Conservation (phyloP, 1,284 basidiomycete genomes). For the Ustilago trichophora region DNA sequence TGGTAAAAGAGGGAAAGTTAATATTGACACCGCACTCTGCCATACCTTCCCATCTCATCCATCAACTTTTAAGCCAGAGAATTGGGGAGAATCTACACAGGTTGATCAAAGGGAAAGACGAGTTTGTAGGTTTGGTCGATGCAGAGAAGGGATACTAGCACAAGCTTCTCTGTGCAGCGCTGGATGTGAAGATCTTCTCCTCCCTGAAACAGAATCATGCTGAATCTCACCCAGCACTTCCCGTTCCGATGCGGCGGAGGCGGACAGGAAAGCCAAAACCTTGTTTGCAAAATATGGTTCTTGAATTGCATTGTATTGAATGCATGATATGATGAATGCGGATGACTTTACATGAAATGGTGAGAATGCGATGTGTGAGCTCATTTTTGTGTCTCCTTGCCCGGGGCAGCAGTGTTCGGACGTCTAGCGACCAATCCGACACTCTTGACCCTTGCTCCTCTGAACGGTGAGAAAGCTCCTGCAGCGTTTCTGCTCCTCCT, state of each 20-base stretch:
- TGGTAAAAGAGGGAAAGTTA: constrained; percentile 5
- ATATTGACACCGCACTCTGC: constrained; percentile 39
- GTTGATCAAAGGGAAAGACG: not conserved
- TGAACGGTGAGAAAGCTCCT: constrained; percentile 14
- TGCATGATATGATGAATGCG: too few species aligned
- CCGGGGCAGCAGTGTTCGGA: not conserved
- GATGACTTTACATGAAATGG: too few species aligned
- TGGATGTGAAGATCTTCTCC: too few species aligned
- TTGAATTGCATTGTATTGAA: too few species aligned
- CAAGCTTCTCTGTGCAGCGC: too few species aligned
- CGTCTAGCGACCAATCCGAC: constrained; percentile 22
- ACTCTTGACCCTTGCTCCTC: constrained; percentile 28
- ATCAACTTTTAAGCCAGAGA: constrained; percentile 2
- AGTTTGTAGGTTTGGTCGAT: constrained; percentile 17
- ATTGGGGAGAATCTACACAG: constrained; percentile 8
- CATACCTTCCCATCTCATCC: constrained; percentile 7
- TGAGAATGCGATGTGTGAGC: not conserved
- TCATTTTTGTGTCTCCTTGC: not conserved
- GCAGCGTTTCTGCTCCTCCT: not conserved
- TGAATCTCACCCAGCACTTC: too few species aligned
- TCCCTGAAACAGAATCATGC: too few species aligned
- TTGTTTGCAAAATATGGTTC: too few species aligned
- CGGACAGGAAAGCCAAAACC: too few species aligned
- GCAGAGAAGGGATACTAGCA: constrained; percentile 22
- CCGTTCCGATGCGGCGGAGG: too few species aligned